Conservation (phyloP, 805 yeast species). For the Cephaloascus albidus region DNA sequence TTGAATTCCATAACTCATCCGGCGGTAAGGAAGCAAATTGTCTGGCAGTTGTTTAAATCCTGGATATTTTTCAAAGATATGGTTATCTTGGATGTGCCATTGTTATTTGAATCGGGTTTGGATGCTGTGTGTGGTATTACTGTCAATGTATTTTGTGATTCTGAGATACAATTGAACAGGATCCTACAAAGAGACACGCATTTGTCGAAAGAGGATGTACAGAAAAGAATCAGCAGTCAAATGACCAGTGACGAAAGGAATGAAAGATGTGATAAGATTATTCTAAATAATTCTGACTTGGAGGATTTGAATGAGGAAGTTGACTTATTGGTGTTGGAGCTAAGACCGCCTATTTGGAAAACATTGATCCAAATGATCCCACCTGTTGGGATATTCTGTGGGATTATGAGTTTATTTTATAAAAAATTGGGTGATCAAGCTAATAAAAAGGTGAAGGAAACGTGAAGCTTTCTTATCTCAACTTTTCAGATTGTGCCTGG, state of each 20-base stretch:
- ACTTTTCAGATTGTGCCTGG: no score
- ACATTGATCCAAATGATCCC: not conserved
- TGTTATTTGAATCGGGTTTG: conserved; percentile 74
- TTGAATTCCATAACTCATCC: conserved; percentile 84
- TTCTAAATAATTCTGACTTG: conserved; percentile 45
- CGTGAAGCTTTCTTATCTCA: no score
- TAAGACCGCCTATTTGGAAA: conserved; percentile 12
- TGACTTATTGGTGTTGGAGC: conserved; percentile 12
- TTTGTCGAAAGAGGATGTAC: conserved; percentile 55
- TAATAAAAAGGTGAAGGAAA: no score
- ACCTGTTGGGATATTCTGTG: not conserved
- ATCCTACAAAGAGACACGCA: conserved; percentile 60
- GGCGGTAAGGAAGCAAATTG: conserved; percentile 64
- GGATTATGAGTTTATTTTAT: not conserved
- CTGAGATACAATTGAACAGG: conserved; percentile 51
- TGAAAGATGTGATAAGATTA: conserved; percentile 50
- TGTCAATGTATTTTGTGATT: conserved; percentile 57
- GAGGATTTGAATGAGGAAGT: conserved; percentile 13
- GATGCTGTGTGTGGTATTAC: conserved; percentile 63
- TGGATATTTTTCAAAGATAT: conserved; percentile 51
- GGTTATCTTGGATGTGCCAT: conserved; percentile 83
- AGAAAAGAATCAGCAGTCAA: conserved; percentile 67
- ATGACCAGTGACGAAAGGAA: conserved; percentile 55
- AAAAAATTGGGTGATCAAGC: no score
- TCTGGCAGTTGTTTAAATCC: conserved; percentile 40